Percentiles rank a stretch among this genome's conserved stretches.
Evolutionary conservation across 108 stramenopile genomes (phyloP).

Genomic region (Parmales sp.): DNA sequence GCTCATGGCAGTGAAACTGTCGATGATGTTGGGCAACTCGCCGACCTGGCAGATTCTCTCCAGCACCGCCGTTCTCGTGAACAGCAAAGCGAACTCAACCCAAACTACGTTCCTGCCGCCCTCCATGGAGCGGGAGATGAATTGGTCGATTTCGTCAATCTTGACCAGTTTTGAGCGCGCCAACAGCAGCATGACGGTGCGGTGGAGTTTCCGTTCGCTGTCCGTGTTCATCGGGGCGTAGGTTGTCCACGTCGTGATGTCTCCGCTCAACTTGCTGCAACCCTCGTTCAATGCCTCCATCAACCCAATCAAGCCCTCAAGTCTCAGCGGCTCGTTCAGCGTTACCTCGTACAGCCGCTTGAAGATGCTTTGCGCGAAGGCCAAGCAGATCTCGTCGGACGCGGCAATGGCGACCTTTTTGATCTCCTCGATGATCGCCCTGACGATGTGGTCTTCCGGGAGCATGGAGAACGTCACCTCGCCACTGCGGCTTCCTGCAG

Average conservation of each 20-base stretch:
- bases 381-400: conserved; percentile 75
- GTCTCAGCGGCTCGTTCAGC: conserved; percentile 65
- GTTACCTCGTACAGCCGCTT: conserved; percentile 88
- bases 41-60: conserved; percentile 59
- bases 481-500: conserved; percentile 66
- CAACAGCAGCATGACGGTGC: conserved; percentile 75
- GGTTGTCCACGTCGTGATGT: conserved; percentile 81
- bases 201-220: conserved; percentile 72
- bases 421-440: conserved; percentile 69
- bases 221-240: conserved; percentile 81
- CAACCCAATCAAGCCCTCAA: conserved; percentile 74
- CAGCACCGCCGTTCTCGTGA: conserved; percentile 70
- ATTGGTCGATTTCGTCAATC: conserved; percentile 66
- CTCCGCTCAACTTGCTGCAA: conserved; percentile 70
- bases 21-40: conserved; percentile 71
- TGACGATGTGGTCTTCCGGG: conserved; percentile 80
- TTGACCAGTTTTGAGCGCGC: conserved; percentile 66
- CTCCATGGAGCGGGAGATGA: conserved; percentile 69
- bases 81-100: conserved; percentile 80
- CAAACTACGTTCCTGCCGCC: conserved; percentile 69
- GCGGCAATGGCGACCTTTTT: conserved; percentile 54
- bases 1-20: conserved; percentile 66
- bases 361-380: conserved; percentile 88
- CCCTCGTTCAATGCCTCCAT: conserved; percentile 70
- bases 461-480: conserved; percentile 79